These are phyloP conservation scores for Populus tremula DNA, from an alignment of 345 rosid species.

Conservation along the genomic window DNA sequence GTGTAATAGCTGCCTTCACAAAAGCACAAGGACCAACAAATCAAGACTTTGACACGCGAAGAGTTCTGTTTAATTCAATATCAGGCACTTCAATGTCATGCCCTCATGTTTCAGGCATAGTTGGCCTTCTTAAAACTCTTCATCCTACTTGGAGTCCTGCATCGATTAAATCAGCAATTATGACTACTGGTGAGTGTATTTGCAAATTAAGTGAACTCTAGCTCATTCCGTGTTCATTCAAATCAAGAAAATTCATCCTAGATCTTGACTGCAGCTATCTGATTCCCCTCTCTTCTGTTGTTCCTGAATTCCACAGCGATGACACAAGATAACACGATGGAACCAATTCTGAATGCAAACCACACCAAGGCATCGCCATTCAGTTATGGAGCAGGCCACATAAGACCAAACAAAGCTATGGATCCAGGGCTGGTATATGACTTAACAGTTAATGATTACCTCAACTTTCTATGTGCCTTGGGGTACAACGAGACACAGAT, in stretches of 20 bases:
- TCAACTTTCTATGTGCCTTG: conserved; percentile 25
- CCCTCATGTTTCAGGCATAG: conserved; percentile 34
- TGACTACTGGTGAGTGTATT: conserved; percentile 27
- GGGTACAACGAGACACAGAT: conserved; percentile 17
- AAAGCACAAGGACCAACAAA: conserved; percentile 29
- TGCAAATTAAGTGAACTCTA: not conserved
- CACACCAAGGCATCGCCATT: conserved; percentile 20
- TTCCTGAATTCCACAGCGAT: conserved; percentile 11
- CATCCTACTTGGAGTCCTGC: conserved; percentile 34
- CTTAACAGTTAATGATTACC: conserved; percentile 14
- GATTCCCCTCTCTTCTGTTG: not conserved
- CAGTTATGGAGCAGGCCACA: conserved; percentile 28
- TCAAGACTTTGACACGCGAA: conserved; percentile 21
- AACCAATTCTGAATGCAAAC: conserved; percentile 19
- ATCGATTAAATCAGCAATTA: conserved; percentile 32
- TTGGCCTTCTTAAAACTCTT: conserved; percentile 27
- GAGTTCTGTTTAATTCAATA: conserved; percentile 24
- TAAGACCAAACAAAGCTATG: conserved; percentile 23
- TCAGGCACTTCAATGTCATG: conserved; percentile 39
- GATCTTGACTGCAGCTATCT: not conserved
- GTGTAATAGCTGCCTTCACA: conserved; percentile 27
- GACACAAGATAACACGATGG: conserved; percentile 8
- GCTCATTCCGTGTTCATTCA: not conserved
- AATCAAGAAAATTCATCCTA: not conserved
- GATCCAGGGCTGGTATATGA: conserved; percentile 37